Evolutionary conservation across 495 filamentous ascomycete genomes (phyloP), one percentile per base, ranked within the genome.

Genomic region (Penicillium dipodomyicola): DNA sequence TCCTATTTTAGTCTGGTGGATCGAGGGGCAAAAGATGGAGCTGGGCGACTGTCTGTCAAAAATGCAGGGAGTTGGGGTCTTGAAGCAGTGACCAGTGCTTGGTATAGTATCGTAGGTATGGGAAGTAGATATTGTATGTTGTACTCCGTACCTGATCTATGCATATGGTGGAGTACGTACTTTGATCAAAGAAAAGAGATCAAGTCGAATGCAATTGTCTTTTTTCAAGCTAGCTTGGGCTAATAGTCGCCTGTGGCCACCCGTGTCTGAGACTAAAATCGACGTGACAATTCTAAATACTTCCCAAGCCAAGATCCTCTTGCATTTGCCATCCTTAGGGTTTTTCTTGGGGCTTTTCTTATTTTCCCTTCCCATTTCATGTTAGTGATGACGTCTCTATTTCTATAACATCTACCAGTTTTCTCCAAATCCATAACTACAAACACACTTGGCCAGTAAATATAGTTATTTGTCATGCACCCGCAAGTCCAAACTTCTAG

Each of bases 191-290:
- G 10, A 22, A 22, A 52, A 42, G 10, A 15, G 11, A 19, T 19
- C 12, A 37, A 12, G 5, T 6, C 52, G 19, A 54, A 54, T 47
- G 42, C 42, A 47, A 54, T 54, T 54, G 52, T 54, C 32, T 23
- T 45, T 45, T 33, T 25, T 17, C 23, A 39, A 39, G 11, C 22
- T 42, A 40, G 27, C 17, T 27, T 52, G 33, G n/a, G 11, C n/a
- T 43, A 32, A 22, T 52, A 52, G 49, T 52, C 46, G 8, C 11
- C 49, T 42, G 35, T 52, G 12, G 49, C 23, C 15, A 19, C 15
- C 25, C 50, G 37, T 22, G 50, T 27, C 20, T 27, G 41, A 39
- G 15, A 19, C 22, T 39, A 29, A 44, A 44, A 20, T 27, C 25
- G 14, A 23, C 20, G n/a, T 47, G 52, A 54, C 43, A 47, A n/a